Evolutionary conservation across 2,329 filamentous ascomycete genomes (phyloP), one percentile per base, ranked within the genome.

Genomic region (Penicillium expansum): DNA sequence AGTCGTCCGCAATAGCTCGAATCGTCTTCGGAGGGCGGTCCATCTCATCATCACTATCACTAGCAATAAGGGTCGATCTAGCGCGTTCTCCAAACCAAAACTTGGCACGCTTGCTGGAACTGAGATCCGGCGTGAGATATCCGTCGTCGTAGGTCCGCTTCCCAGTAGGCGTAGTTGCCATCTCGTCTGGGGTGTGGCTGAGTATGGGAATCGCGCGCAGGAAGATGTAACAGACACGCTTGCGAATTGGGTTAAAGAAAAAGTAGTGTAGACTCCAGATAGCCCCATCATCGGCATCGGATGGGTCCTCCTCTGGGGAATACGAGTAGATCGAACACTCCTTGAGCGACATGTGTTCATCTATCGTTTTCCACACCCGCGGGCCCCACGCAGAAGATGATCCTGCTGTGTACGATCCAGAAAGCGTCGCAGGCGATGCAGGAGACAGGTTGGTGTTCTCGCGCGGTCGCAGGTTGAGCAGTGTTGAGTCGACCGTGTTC

Each of bases 211-310:
- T 85, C n/a, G 91, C 92, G 59, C 93, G 88, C 44, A 97, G 84
- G 69, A 97, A 95, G 44, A 99, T 79, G 72, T 99, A 99, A 59
- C 91, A 92, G 18, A 99, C 93, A 41, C 94, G 86, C 79, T 97
- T 97, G 70, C 88, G 83, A 27, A 87, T 81, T 69, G 93, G 93
- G 80, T 96, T 97, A 83, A 97, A 97, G 75, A 97, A 96, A 79
- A 99, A 96, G 76, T 96, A 97, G 74, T 97, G 92, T 61, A 92
- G 82, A 48, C 90, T 92, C 93, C 93, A 99, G 61, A 99, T 92
- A 10, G 92, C 89, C 60, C 91, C 90, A 69, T 97, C 92, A 60
- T 96, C 93, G 58, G 96, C 92, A 61, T 92, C 92, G 67, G 95
- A 96, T 0, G 92, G 91, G 69, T 96, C 92, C 59, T 92, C 90